Evolutionary conservation across 805 yeast genomes (phyloP), one percentile per base, ranked within the genome.

Genomic region (Debaryomyces tyrocola): DNA sequence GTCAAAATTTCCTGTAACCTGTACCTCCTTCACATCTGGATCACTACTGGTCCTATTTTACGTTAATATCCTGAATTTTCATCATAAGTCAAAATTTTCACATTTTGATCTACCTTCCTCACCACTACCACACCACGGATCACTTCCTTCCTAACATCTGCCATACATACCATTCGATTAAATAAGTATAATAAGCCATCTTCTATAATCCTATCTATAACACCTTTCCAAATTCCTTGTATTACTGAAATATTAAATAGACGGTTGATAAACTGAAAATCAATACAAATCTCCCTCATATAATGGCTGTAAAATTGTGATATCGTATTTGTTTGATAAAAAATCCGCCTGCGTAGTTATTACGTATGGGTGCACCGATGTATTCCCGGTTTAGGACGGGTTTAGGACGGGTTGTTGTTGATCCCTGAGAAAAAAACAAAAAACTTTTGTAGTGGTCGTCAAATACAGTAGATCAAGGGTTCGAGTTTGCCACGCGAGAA

Each of bases 1-100:
- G 50, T 72, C 75, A 52, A 73, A 73, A 51, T 56, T 63, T 5
- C 78, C 78, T 1, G 77, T 71, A 18, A 72, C 65, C 24, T 62
- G 63, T 20, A 72, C 64, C 7, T 66, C 54, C 6, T 49, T 37
- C 24, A 49, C 53, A 21, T 39, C 37, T 18, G 41, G 37, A 41
- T 47, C 50, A 27, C 39, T 41, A 8, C 48, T 31, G 28, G 49
- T 51, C 56, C 58, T 54, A 20, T 12, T 20, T 6, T 14, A 8
- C 12, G 45, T 43, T 43, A 44, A 45, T 49, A 40, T 14, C 7
- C 18, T 17, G 40, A 24, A n/a, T 18, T 36, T 12, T 17, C 14
- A 9, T 14, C 20, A 15, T 36, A 5, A 2, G 11, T 36, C 21
- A 12, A 20, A 18, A 36, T 3, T 36, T 36, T 11, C 12, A 21